These are phyloP conservation scores for Imleria badia DNA, from an alignment of 768 basidiomycete species.

Conservation along the genomic window DNA sequence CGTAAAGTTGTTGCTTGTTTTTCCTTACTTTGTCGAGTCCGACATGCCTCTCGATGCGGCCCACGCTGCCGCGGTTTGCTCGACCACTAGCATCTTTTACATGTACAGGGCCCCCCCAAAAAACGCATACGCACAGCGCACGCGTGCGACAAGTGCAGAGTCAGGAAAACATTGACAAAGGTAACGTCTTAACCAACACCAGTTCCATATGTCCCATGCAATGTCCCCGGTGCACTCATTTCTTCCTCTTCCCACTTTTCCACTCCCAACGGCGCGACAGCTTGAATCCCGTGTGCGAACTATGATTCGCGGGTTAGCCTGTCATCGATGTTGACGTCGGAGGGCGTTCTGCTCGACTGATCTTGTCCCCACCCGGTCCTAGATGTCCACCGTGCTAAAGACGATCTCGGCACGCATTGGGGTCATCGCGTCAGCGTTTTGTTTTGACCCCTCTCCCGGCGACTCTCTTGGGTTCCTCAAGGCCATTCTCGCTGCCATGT, in stretches of 20 bases:
- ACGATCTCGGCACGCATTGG: background rate
- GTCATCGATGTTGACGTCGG: constrained; percentile 36
- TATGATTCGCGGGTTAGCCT: constrained; percentile 57
- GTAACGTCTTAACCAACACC: constrained; percentile 35
- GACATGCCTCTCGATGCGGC: constrained; percentile 1
- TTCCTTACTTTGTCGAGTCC: background rate
- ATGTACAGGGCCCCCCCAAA: too few species aligned
- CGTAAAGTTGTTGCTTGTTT: background rate
- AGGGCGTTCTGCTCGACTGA: too few species aligned
- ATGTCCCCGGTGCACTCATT: too few species aligned
- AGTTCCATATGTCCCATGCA: background rate
- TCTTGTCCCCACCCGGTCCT: too few species aligned
- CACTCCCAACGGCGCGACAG: constrained; percentile 58
- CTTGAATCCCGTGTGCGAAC: constrained; percentile 67
- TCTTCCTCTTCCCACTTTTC: background rate
- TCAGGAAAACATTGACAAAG: constrained; percentile 74
- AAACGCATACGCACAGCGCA: constrained; percentile 70
- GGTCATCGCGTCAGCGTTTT: background rate
- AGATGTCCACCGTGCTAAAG: too few species aligned
- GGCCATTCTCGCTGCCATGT: background rate
- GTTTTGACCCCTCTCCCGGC: constrained; percentile 38
- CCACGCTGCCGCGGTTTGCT: constrained; percentile 50
- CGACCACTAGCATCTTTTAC: constrained; percentile 64
- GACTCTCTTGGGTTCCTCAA: constrained; percentile 47
- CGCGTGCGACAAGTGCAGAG: constrained; percentile 74